Percentiles rank a stretch among this genome's conserved stretches.
phyloP scores from a whole-genome alignment of 352 stramenopile species.

The Blastocystis sp. region DNA sequence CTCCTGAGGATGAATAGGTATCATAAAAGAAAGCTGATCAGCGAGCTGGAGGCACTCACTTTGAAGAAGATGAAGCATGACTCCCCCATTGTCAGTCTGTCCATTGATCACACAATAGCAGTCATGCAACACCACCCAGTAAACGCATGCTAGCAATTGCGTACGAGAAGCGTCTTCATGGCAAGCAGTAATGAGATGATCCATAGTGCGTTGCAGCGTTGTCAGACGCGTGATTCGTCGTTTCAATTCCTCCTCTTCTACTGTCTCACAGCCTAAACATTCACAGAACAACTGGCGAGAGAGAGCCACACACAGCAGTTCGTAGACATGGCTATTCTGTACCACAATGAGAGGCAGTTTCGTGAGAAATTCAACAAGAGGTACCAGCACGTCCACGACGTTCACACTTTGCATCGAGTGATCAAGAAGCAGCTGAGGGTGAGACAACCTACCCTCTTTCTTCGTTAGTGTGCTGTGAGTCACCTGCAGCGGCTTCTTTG shows the following conservation, averaged over 20 bases:
- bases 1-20: neutral
- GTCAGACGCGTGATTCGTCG: neutral
- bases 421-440: neutral
- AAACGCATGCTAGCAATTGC: neutral
- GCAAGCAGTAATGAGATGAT: neutral
- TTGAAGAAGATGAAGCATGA: neutral
- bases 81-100: neutral
- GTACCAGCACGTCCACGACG: neutral
- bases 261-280: neutral
- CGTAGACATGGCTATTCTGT: neutral
- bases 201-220: neutral
- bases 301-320: neutral
- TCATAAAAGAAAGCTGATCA: neutral
- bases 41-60: neutral
- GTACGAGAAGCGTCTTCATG: neutral
- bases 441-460: neutral
- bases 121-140: neutral
- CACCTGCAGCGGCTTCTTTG: neutral
- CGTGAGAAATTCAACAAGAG: neutral
- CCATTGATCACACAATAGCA: neutral
- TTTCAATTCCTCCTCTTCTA: neutral
- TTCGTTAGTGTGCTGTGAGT: neutral
- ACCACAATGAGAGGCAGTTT: neutral
- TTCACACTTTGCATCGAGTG: neutral
- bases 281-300: neutral